Conservation (phyloP, 2,329 filamentous ascomycete species). For the Aciculosporium take region DNA sequence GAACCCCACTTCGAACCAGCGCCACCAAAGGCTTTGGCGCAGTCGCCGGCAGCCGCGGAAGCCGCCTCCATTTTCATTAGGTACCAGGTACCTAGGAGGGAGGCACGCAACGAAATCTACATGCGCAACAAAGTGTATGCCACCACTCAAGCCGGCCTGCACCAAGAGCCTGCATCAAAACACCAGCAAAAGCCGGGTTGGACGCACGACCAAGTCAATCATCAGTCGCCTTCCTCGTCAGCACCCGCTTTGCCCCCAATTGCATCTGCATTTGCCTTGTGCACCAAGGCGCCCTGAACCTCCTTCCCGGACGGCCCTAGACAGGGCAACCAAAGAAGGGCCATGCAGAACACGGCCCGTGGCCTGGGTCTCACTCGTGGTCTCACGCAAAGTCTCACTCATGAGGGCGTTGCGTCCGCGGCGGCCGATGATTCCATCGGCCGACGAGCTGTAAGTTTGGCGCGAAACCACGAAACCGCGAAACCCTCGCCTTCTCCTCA, state of each 20-base stretch:
- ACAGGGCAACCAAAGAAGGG: background rate
- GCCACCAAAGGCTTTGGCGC: no score
- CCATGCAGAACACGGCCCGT: slow-evolving; percentile 6
- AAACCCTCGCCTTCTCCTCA: slow-evolving; percentile 2
- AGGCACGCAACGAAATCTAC: no score
- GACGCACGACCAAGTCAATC: background rate
- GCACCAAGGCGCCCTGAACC: background rate
- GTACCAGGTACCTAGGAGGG: no score
- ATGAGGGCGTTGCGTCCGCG: slow-evolving; percentile 12
- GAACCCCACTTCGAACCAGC: no score
- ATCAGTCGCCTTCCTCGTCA: background rate
- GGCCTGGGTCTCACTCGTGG: slow-evolving; percentile 1
- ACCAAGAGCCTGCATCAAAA: background rate
- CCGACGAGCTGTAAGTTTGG: slow-evolving; percentile 22
- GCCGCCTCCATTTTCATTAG: no score
- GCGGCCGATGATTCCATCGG: slow-evolving; percentile 21
- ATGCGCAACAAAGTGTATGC: no score
- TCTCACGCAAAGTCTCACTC: background rate
- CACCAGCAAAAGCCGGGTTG: background rate
- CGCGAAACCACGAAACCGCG: no score
- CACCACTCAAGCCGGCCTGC: no score
- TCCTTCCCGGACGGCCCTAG: background rate
- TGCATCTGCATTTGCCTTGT: background rate
- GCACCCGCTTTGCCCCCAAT: background rate
- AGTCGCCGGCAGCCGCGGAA: no score